Conservation (phyloP, 2,329 filamentous ascomycete species). For the Aspergillus terreus region DNA sequence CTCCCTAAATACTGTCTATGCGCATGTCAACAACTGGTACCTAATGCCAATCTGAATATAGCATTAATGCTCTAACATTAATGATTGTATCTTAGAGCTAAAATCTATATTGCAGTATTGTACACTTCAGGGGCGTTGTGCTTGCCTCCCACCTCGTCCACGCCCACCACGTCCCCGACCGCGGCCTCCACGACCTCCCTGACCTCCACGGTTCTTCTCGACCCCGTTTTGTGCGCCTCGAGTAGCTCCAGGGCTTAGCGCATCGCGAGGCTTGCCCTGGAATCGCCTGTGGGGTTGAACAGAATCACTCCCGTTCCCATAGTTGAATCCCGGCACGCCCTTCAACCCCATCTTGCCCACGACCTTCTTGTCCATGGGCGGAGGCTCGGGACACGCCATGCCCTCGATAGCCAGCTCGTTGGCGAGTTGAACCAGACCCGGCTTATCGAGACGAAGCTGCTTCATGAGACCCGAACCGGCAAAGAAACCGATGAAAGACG, state of each 20-base stretch:
- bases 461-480: conserved; percentile 29
- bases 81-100: no score
- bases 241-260: conserved; percentile 20
- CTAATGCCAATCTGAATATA: no score
- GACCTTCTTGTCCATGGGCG: conserved; percentile 34
- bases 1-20: no score
- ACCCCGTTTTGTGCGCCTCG: conserved; percentile 14
- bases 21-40: no score
- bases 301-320: conserved; percentile 14
- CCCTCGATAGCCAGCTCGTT: conserved; percentile 35
- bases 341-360: conserved; percentile 40
- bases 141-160: neutral
- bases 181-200: conserved; percentile 14
- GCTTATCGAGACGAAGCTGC: conserved; percentile 29
- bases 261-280: conserved; percentile 19
- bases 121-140: no score
- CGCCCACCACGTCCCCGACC: conserved; percentile 14
- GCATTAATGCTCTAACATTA: no score
- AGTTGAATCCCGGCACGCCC: conserved; percentile 34
- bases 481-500: conserved; percentile 35
- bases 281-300: conserved; percentile 12
- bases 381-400: conserved; percentile 36
- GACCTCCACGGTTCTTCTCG: conserved; percentile 18
- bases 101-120: no score
- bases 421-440: conserved; percentile 34